A percentile compares a stretch with the other conserved stretches of the same genome.
These are phyloP conservation scores for Mucor circinelloides DNA, from an alignment of 371 early-diverging fungal species.

Conservation along the genomic window DNA sequence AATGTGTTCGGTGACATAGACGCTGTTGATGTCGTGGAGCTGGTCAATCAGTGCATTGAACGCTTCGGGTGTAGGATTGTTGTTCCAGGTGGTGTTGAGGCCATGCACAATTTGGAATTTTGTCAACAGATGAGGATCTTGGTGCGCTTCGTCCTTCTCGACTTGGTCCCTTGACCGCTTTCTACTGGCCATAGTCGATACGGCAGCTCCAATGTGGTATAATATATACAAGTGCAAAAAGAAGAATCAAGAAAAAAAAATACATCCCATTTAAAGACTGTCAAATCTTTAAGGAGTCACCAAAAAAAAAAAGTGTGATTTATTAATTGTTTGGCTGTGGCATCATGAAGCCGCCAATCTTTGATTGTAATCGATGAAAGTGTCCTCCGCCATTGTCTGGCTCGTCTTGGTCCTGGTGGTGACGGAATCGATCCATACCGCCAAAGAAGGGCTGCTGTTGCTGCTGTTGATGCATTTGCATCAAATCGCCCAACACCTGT, in stretches of 20 bases:
- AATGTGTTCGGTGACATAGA: not conserved
- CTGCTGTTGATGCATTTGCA: not conserved
- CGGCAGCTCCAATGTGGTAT: not conserved
- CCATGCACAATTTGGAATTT: not conserved
- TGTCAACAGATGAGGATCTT: not conserved
- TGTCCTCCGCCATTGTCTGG: not conserved
- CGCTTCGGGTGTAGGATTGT: not conserved
- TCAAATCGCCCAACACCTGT: slow-evolving; percentile 12
- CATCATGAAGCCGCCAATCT: slow-evolving; percentile 21
- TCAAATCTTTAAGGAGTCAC: not conserved
- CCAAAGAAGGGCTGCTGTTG: not conserved
- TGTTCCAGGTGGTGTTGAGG: not conserved
- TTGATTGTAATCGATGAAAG: slow-evolving; percentile 10
- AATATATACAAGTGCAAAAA: too few species aligned
- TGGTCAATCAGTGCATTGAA: not conserved
- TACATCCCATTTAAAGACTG: not conserved
- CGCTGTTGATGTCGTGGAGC: not conserved
- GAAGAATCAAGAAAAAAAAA: not conserved
- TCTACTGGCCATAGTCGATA: not conserved
- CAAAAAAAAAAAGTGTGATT: not conserved
- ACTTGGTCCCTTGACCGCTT: not conserved
- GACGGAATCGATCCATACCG: not conserved
- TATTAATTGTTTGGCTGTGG: slow-evolving; percentile 7
- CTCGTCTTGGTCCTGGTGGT: not conserved
- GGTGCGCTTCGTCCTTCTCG: not conserved